Evolutionary conservation across 2,329 filamentous ascomycete species (phyloP), one percentile per base, ranked within the genome.

Genomic region (Pseudogymnoascus sp.): DNA sequence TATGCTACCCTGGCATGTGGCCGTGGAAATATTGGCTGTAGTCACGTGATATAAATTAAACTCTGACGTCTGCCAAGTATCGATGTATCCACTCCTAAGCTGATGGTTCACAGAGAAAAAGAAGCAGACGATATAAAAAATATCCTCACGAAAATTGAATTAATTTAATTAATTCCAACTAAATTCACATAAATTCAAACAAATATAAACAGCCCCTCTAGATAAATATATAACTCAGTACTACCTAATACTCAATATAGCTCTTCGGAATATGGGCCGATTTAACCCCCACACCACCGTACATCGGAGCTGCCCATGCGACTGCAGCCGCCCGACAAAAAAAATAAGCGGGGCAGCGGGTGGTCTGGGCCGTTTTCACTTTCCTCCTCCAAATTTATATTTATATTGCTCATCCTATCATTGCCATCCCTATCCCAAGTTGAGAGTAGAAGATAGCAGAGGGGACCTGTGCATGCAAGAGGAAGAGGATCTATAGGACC

Each of bases 41-140:
- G 4, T 52, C 45, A 52, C 27, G 45, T 52, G 45, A 3, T 13
- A 18, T 5, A 12, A 12, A 31, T 52, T 52, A 31, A 45, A 52
- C 45, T 52, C 45, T 52, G 45, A 52, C 45, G 45, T 52, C 45
- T 52, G 27, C 45, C 45, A 52, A 52, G 45, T 52, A n/a, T 13
- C 45, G 10, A 7, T 5, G 45, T 52, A 52, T 27, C 45, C 13
- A 40, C 7, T 40, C 12, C 35, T 1, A n/a, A 36, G n/a, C 36
- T 8, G 9, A 18, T 42, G 39, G 39, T 25, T 12, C 5, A 21
- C 10, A 39, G 7, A 25, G 12, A 31, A 12, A 31, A 13, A 31
- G 2, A 15, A 1, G 9, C 2, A 5, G 45, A 52, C 27, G 18
- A 18, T 18, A 48, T 52, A 29, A 31, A 29, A 25, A n/a, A 48